Base-by-base conservation (phyloP, 305 asterid genomes). In the Fraxinus sp. region DNA sequence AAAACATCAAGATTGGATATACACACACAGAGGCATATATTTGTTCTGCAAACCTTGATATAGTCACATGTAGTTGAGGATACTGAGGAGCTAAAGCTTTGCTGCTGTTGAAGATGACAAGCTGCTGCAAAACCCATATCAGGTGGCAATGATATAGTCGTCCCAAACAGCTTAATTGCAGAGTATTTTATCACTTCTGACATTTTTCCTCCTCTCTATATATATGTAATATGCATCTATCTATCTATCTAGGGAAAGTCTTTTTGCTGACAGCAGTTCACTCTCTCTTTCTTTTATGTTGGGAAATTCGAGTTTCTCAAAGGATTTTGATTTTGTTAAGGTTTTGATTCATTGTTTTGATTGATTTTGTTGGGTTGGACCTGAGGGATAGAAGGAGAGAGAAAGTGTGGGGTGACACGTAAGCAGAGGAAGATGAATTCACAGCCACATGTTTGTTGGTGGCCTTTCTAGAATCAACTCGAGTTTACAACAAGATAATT, bases 371-470 rank as follows among this genome's bases (percentile, higher is more conserved):
- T 46, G 78, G 7, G 81, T 80, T 76, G 79, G 83, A 36, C 10
- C 83, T 84, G 84, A 73, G 82, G 79, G 30, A 70, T 80, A 66
- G 66, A 85, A 82, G 86, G 88, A 86, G 87, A 84, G 84, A 88
- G 84, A 83, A 84, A 74, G 64, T 41, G 32, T 46, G 83, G 84
- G 72, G 24, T 76, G 87, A 89, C 95, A 90, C 90, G 88, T 90
- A 89, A 87, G 86, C 80, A 55, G 7, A 10, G 49, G 85, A 80
- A 33, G 77, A 82, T 75, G 88, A 66, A 89, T 89, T 91, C 64
- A 13, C 72, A 91, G 91, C 97, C 98, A 94, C 98, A 92, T 88
- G 84, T 90, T 90, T 87, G 84, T 86, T 83, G 90, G 97, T 94
- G 97, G 97, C 89, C 84, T 79, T 44, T 18, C 80, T 78, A 52